A percentile compares a stretch with the other conserved stretches of the same genome.
Conservation (phyloP, 495 filamentous ascomycete genomes). For the Podospora pseudocomata region DNA sequence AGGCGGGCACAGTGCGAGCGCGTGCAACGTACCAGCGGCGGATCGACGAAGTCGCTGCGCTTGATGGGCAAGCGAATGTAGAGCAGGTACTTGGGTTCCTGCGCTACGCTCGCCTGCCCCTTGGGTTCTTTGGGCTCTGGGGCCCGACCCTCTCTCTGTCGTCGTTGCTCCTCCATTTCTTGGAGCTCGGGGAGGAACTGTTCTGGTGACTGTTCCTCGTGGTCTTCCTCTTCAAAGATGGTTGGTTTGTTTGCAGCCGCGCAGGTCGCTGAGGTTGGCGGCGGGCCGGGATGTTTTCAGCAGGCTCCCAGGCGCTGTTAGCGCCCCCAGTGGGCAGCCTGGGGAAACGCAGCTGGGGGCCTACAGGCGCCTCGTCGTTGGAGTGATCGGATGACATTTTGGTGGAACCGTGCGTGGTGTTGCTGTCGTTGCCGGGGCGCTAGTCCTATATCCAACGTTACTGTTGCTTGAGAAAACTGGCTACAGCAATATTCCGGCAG, state of each 20-base stretch:
- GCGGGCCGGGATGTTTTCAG: not conserved
- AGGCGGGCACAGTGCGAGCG: slow-evolving; percentile 17
- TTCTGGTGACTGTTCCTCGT: not conserved
- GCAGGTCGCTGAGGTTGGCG: not conserved
- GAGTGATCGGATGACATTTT: not conserved
- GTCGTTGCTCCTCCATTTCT: not conserved
- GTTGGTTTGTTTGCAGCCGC: not conserved
- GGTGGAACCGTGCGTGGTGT: not conserved
- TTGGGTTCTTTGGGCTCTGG: slow-evolving; percentile 16
- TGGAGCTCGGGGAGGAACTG: not conserved
- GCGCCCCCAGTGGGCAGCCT: not conserved
- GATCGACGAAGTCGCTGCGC: slow-evolving; percentile 83
- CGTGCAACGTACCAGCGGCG: slow-evolving; percentile 60
- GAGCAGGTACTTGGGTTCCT: slow-evolving; percentile 60
- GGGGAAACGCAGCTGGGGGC: not conserved
- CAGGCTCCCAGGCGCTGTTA: not conserved
- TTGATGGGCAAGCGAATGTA: slow-evolving; percentile 86
- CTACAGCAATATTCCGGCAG: not conserved
- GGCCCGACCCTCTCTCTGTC: not conserved
- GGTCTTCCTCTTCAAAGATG: not conserved
- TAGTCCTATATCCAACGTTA: not conserved
- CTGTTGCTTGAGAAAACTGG: not conserved
- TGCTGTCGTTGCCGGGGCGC: not conserved
- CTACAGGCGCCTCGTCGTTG: not conserved
- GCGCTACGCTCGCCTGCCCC: slow-evolving; percentile 10